Evolutionary conservation across 2,329 filamentous ascomycete species (phyloP).

Genomic region (Curvularia sp.): DNA sequence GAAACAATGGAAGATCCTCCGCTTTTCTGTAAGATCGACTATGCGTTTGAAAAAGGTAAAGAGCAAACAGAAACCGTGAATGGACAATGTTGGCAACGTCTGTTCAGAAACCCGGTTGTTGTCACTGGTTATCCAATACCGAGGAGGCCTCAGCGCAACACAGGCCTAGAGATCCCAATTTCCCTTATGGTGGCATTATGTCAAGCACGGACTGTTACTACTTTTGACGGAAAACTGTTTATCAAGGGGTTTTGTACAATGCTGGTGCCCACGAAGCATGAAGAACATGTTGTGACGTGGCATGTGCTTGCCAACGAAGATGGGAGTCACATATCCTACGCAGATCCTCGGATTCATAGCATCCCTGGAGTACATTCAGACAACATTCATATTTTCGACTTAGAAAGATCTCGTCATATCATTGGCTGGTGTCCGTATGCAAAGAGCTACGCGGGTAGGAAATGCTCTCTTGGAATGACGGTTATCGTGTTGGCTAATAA

Average conservation of each 20-base stretch:
- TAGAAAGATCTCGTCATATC: neutral
- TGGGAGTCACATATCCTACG: neutral
- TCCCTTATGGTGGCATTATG: neutral
- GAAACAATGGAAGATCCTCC: no score
- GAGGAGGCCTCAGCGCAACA: neutral
- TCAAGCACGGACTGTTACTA: neutral
- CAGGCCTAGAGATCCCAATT: neutral
- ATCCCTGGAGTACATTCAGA: neutral
- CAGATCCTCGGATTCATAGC: neutral
- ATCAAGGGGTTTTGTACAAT: neutral
- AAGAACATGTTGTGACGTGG: neutral
- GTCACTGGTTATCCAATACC: neutral
- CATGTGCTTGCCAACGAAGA: neutral
- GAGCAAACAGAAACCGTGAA: neutral
- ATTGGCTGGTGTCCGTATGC: neutral
- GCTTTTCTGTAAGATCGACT: neutral
- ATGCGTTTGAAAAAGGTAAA: neutral
- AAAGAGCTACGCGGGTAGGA: neutral
- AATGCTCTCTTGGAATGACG: neutral
- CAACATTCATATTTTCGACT: neutral
- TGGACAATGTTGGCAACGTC: neutral
- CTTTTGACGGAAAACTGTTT: neutral
- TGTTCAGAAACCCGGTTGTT: neutral
- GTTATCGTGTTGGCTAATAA: neutral
- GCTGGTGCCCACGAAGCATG: neutral